Evolutionary conservation across 2,329 filamentous ascomycete species (phyloP).

Genomic region (Teratosphaeria nubilosa): DNA sequence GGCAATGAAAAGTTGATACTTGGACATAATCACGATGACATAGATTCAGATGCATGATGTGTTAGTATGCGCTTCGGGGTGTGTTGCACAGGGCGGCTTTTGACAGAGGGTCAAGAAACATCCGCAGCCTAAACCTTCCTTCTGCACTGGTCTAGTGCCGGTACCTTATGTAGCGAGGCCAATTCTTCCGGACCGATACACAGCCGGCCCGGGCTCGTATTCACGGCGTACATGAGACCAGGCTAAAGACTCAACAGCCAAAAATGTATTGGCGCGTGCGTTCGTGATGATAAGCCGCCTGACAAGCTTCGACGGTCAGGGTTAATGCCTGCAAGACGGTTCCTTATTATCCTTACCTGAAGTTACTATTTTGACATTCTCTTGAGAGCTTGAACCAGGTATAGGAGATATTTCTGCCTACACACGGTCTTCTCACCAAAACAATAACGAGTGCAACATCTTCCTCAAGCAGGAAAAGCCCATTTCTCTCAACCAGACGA

Average conservation of each 20-base stretch:
- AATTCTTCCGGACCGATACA: neutral
- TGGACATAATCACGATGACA: no score
- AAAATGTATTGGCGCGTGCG: neutral
- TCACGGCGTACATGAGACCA: neutral
- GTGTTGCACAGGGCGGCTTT: neutral
- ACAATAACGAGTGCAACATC: neutral
- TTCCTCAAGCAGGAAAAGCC: neutral
- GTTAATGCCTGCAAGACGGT: neutral
- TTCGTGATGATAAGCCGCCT: neutral
- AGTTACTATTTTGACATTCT: neutral
- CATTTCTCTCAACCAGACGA: neutral
- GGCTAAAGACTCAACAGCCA: neutral
- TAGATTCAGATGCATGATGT: no score
- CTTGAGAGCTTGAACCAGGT: neutral
- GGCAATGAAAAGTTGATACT: conserved; percentile 19
- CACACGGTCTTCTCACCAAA: neutral
- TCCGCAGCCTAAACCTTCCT: neutral
- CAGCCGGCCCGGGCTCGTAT: neutral
- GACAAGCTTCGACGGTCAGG: neutral
- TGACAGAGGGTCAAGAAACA: neutral
- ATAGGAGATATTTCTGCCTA: neutral
- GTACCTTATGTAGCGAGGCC: neutral
- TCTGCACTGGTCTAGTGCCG: conserved; percentile 5
- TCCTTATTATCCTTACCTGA: neutral
- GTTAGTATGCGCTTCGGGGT: no score